phyloP scores from a whole-genome alignment of 306 rosid genomes.

The Gillenia trifoliata region DNA sequence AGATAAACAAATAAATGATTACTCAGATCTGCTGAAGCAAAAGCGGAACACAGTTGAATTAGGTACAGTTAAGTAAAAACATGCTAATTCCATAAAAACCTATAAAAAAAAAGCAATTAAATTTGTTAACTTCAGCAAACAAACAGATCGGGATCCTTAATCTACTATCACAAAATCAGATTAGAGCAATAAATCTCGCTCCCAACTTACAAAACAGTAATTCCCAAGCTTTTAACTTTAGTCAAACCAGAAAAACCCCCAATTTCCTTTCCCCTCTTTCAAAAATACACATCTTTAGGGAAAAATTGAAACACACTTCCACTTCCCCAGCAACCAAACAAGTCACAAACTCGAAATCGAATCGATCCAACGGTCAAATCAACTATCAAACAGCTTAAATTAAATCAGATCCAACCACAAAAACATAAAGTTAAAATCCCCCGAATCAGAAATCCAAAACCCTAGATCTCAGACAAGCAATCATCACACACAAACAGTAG shows the following conservation, averaged over 20 bases:
- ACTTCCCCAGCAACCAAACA: background rate
- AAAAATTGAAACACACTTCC: too few relatives aligned
- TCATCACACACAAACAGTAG: background rate
- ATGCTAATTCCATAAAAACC: background rate
- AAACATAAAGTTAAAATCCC: background rate
- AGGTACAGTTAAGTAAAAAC: background rate
- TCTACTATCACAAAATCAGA: background rate
- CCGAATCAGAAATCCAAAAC: too few relatives aligned
- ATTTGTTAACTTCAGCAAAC: background rate
- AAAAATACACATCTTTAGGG: background rate
- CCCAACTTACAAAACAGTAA: background rate
- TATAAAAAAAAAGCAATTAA: background rate
- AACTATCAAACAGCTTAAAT: background rate
- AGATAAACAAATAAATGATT: background rate
- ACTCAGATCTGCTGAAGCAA: slow-evolving; percentile 6
- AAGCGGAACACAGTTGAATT: background rate
- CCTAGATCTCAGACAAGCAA: slow-evolving; percentile 16
- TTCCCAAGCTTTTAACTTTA: background rate
- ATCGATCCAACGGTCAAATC: background rate
- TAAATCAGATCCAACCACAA: slow-evolving; percentile 9
- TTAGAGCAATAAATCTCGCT: background rate
- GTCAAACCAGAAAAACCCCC: background rate
- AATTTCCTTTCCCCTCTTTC: too few relatives aligned
- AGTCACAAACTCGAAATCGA: background rate
- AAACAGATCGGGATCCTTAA: slow-evolving; percentile 12